Conservation (phyloP, 2,329 filamentous ascomycete genomes). For the Aspergillus fructus region DNA sequence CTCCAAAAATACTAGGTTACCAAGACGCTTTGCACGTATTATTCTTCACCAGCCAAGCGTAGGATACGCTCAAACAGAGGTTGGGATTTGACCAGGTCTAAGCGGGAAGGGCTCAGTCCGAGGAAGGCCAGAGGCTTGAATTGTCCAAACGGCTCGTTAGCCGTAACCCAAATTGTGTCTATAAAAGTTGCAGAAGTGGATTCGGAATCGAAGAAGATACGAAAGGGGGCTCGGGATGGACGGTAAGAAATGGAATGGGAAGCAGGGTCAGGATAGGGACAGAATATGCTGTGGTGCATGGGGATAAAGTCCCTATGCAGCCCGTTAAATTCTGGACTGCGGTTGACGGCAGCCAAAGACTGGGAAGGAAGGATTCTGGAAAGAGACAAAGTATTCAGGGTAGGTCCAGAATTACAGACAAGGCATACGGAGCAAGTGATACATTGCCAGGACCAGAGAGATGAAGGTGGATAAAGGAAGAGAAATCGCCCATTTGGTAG, state of each 20-base stretch:
- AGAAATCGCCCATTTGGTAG: slow-evolving; percentile 24
- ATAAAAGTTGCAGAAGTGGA: slow-evolving; percentile 1
- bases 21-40: not conserved
- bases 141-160: slow-evolving; percentile 16
- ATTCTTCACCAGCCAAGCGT: slow-evolving; percentile 12
- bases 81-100: slow-evolving; percentile 11
- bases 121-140: slow-evolving; percentile 12
- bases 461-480: slow-evolving; percentile 20
- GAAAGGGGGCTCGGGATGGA: slow-evolving; percentile 7
- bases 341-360: slow-evolving; percentile 8
- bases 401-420: slow-evolving; percentile 11
- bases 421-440: slow-evolving; percentile 4
- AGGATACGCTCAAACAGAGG: slow-evolving; percentile 13
- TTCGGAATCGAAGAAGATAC: slow-evolving; percentile 1
- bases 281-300: slow-evolving; percentile 13
- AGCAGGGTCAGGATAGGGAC: slow-evolving; percentile 12
- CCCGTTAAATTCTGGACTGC: slow-evolving; percentile 16
- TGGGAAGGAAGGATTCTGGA: slow-evolving; percentile 21
- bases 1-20: slow-evolving; percentile 14
- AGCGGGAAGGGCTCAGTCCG: slow-evolving; percentile 6
- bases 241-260: not conserved
- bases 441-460: slow-evolving; percentile 14
- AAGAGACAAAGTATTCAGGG: slow-evolving; percentile 15
- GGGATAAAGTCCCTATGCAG: slow-evolving; percentile 13
- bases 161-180: slow-evolving; percentile 12